These are phyloP conservation scores for Vanilla planifolia DNA, from an alignment of 106 monocot genomes.

Conservation along the genomic window DNA sequence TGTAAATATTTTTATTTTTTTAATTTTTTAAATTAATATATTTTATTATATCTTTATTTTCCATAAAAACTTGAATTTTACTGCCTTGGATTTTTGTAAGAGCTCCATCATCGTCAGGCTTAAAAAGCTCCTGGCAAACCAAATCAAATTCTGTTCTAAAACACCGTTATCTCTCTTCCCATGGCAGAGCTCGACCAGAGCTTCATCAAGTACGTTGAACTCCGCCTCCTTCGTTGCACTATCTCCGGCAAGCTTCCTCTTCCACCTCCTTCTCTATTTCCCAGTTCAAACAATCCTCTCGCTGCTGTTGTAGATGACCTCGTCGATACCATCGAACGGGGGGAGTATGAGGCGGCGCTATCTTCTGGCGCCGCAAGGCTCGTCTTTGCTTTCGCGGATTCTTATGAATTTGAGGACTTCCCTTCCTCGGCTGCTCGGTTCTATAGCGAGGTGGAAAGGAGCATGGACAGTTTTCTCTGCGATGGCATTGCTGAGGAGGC, in stretches of 20 bases:
- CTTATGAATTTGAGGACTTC: slow-evolving; percentile 47
- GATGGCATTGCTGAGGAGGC: slow-evolving; percentile 17
- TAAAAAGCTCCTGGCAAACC: no score
- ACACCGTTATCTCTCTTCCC: no score
- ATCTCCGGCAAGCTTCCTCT: slow-evolving; percentile 12
- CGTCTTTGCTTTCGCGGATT: slow-evolving; percentile 35
- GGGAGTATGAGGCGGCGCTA: slow-evolving; percentile 55
- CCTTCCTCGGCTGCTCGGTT: slow-evolving; percentile 43
- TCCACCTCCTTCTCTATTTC: slow-evolving; percentile 8
- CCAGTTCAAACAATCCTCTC: slow-evolving; percentile 8
- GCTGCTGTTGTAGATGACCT: slow-evolving; percentile 24
- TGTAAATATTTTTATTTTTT: no score
- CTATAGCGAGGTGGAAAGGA: slow-evolving; percentile 40
- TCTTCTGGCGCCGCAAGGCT: slow-evolving; percentile 25
- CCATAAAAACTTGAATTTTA: no score
- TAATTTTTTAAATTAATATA: no score
- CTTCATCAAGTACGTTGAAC: slow-evolving; percentile 52
- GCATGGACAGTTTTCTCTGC: slow-evolving; percentile 41
- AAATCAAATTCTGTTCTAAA: no score
- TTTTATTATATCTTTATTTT: no score
- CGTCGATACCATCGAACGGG: slow-evolving; percentile 58
- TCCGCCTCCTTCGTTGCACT: slow-evolving; percentile 91
- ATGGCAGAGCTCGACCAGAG: slow-evolving; percentile 15
- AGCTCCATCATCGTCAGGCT: no score
- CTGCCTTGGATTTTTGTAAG: no score